Base-by-base conservation (phyloP, 208 protist species). In the Leishmania aethiopica region DNA sequence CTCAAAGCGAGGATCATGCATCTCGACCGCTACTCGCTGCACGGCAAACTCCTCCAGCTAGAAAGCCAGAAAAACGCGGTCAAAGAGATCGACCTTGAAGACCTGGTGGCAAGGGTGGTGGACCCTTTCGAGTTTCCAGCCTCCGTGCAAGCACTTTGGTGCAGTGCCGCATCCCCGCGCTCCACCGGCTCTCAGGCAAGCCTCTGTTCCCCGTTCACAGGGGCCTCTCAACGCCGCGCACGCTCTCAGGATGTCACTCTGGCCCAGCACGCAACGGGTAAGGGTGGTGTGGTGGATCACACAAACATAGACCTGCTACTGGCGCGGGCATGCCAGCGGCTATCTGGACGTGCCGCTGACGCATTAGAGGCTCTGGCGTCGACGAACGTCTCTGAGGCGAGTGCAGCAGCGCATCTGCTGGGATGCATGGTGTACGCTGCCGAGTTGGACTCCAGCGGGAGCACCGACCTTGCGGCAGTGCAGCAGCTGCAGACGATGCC, bases 71-170 rank as follows among this genome's bases (percentile, higher is more conserved):
- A 95, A 78, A 82, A 84, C 6, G 75, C 60, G 17, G 88, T 85
- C 17, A 83, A 83, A 64, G 81, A 89, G 25, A 77, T 94, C 17
- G 85, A 95, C 80, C 75, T 80, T 0, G 80, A 86, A 19, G 67
- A 57, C 4, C 62, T 94, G n/a, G 59, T 93, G 60, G 7, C 80
- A 3, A 37, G 45, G 5, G 70, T 85, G 51, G 86, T 96, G 8
- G 78, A 81, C 28, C 22, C 62, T 4, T 95, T 97, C 73, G 32
- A 73, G 37, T 97, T 94, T 78, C 64, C 86, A 6, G 72, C 40
- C 1, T 84, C 88, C 0, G 94, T 97, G 73, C 86, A 89, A 72
- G 62, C 79, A 1, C 86, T 97, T 45, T 96, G 93, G 92, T 32
- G 60, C n/a, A 59, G 22, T 28, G 22, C 22, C 11, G 32, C 40